phyloP scores from a whole-genome alignment of 2,329 filamentous ascomycete species.

The Ophiostoma quercus region DNA sequence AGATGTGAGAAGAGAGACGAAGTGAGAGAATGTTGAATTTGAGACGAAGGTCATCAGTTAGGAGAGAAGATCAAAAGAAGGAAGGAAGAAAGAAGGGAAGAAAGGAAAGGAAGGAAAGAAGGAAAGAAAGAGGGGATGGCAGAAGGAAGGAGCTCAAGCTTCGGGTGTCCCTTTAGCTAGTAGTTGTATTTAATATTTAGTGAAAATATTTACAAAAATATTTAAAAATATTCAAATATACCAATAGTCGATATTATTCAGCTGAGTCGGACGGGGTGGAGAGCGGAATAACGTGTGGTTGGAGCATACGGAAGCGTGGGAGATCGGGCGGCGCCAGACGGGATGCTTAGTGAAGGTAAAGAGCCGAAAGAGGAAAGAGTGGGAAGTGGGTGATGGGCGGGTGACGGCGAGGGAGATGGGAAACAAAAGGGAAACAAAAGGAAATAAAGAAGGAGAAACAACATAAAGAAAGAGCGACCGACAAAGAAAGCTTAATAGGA shows the following conservation, averaged over 20 bases:
- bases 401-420: too few species aligned
- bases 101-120: background rate
- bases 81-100: background rate
- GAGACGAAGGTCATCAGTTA: background rate
- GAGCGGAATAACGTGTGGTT: constrained; percentile 14
- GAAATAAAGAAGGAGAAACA: background rate
- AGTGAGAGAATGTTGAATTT: background rate
- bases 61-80: background rate
- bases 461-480: background rate
- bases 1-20: background rate
- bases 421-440: background rate
- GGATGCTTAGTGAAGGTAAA: constrained; percentile 7
- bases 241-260: background rate
- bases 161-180: background rate
- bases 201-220: background rate
- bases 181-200: background rate
- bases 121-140: background rate
- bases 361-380: constrained; percentile 10
- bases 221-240: background rate
- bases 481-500: background rate
- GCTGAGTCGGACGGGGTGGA: background rate
- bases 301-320: background rate
- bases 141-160: background rate
- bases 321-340: background rate
- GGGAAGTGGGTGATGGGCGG: too few species aligned